Evolutionary conservation across 208 protist genomes (phyloP), one percentile per base, ranked within the genome.

Genomic region (Angomonas deanei): DNA sequence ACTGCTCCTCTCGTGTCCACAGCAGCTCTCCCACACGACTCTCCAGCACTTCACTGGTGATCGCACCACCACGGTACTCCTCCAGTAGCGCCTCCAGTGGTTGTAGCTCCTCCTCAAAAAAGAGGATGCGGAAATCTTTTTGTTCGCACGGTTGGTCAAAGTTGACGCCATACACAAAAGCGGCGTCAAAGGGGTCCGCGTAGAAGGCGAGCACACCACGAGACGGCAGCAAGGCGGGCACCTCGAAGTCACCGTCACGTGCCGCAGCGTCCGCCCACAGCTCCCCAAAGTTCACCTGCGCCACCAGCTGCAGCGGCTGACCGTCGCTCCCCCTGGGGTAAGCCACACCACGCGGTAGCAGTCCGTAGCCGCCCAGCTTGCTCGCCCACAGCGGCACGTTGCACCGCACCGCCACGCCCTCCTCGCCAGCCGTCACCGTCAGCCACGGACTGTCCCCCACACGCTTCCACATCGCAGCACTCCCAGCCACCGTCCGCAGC

Each of bases 1-100:
- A 71, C 52, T 71, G 66, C 39, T 64, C 66, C 50, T 71, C 66
- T 32, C 66, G 66, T 10, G 58, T 55, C 66, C 66, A 71, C 58
- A 71, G 61, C 13, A 55, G 34, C 19, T 2, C 1, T 36, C 39
- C 26, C 10, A 64, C 50, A 21, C 46, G 34, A 2, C 3, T 57
- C 39, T 71, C 66, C 1, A 42, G 30, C 23, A 38, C 58, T 1
- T 54, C 58, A 4, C n/a, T 11, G 23, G 38, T 1, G 38, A 19
- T 34, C 8, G 34, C 58, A 24, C 5, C n/a, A 36, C 8, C 10
- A 5, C 3, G 6, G 28, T 60, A 2, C 31, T 26, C 13, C 33
- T n/a, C n/a, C n/a, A 59, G 24, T 30, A 57, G 23, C 8, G 50
- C 49, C 27, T 66, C 67, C 27, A 42, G 26, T 3, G 26, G 62